Evolutionary conservation across 2,329 filamentous ascomycete species (phyloP), one percentile per base, ranked within the genome.

Genomic region (Colletotrichum echinochloae): DNA sequence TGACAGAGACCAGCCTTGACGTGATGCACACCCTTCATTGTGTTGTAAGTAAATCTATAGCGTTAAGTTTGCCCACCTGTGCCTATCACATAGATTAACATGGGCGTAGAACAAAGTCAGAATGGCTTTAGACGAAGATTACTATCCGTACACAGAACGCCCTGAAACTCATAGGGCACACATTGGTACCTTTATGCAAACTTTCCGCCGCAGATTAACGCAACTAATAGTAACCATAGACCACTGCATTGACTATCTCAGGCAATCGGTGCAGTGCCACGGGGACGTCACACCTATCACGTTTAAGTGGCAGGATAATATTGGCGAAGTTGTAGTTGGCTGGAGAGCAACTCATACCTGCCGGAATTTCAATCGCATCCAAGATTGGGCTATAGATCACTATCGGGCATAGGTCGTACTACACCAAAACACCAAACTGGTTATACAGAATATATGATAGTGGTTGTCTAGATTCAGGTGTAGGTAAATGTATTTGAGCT

Each of bases 241-340:
- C 35, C 61, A 64, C 37, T 65, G 54, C 41, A 28, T 65, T 18
- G 54, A 65, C 39, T 59, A 59, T 37, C 51, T 65, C 14, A 52
- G 54, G 28, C 54, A 65, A 41, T 26, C 41, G 2, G 39, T 65
- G 30, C 41, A 57, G 28, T 65, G 54, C 12, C 52, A 65, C 39
- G 41, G 52, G 16, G 54, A 65, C 52, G 33, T 59, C 12, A 65
- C 39, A 9, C 60, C 51, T 0, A 52, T 64, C n/a, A 49, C 26
- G 12, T 64, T 54, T 7, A 46, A 48, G 60, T 52, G 59, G 61
- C 35, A 37, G 23, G 70, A 72, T 49, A 26, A 44, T 20, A 12
- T 12, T 18, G n/a, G 35, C 12, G 26, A n/a, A 16, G 54, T 56
- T 39, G 54, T 56, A 2, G 35, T 33, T 2, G 35, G 37, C 0